Percentiles rank a stretch among this genome's conserved stretches.
These are phyloP conservation scores for Thalia dealbata DNA, from an alignment of 176 grass and related monocot genomes.

Conservation along the genomic window DNA sequence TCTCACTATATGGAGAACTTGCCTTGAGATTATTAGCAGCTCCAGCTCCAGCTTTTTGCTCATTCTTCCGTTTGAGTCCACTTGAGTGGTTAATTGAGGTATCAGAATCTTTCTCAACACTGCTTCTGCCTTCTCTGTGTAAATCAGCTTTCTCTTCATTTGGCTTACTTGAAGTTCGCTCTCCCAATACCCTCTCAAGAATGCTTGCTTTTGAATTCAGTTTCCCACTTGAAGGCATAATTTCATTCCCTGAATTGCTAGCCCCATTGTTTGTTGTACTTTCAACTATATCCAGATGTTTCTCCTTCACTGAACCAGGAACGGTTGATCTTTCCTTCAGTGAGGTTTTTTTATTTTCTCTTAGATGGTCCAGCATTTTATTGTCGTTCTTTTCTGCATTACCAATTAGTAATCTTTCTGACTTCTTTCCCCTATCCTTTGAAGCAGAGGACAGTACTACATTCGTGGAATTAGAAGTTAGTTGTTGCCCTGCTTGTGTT, in stretches of 20 bases:
- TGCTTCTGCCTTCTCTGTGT: constrained; percentile 60
- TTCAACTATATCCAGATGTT: constrained; percentile 20
- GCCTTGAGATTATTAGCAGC: constrained; percentile 28
- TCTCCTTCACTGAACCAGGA: constrained; percentile 29
- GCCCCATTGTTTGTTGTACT: constrained; percentile 38
- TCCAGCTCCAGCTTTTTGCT: constrained; percentile 34
- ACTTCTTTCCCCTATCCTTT: constrained; percentile 28
- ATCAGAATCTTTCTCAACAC: constrained; percentile 40
- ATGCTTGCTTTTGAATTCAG: constrained; percentile 46
- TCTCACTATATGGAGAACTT: constrained; percentile 29
- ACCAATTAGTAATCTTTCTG: constrained; percentile 32
- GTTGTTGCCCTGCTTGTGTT: constrained; percentile 32
- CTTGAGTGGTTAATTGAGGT: constrained; percentile 31
- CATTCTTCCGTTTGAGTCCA: constrained; percentile 36
- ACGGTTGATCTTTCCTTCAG: constrained; percentile 28
- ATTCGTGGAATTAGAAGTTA: constrained; percentile 34
- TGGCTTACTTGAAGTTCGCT: constrained; percentile 34
- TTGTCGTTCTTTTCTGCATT: constrained; percentile 20
- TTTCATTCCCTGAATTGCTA: constrained; percentile 36
- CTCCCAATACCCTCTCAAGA: constrained; percentile 30
- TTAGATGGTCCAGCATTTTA: constrained; percentile 7
- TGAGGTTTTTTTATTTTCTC: constrained; percentile 29
- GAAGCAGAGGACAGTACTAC: constrained; percentile 26
- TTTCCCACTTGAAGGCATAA: constrained; percentile 31
- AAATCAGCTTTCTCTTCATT: constrained; percentile 33